Evolutionary conservation across 352 stramenopile genomes (phyloP).

Genomic region (Phytopythium kandeliae): DNA sequence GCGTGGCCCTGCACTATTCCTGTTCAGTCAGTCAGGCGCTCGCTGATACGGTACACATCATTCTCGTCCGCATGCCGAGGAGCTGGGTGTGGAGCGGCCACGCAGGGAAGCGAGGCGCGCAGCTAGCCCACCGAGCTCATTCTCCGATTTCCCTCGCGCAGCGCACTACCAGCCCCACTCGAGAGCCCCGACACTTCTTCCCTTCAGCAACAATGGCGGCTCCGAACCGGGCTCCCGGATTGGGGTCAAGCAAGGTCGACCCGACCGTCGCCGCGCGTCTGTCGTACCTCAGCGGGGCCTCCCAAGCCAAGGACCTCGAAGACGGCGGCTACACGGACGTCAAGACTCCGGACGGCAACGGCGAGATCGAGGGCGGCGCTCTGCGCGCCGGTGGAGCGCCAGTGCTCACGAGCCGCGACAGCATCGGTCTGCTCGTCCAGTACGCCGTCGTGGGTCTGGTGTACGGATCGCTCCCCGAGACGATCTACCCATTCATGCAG

Average conservation of each 20-base stretch:
- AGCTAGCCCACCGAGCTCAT: constrained; percentile 1
- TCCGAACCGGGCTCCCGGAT: constrained; percentile 13
- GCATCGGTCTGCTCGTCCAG: constrained; percentile 25
- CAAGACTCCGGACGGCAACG: constrained; percentile 21
- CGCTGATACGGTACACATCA: too few species aligned
- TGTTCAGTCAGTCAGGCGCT: too few species aligned
- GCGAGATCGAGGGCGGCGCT: constrained; percentile 29
- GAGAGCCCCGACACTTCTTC: neutral
- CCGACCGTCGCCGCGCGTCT: constrained; percentile 19
- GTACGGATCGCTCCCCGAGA: constrained; percentile 20
- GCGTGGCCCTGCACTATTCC: too few species aligned
- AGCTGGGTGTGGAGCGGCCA: too few species aligned
- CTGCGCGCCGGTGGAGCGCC: constrained; percentile 11
- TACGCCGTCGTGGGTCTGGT: constrained; percentile 26
- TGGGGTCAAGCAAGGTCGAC: constrained; percentile 21
- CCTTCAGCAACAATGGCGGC: neutral
- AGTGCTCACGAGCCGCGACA: constrained; percentile 16
- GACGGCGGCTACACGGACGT: constrained; percentile 15
- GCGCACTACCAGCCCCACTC: constrained; percentile 10
- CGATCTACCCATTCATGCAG: constrained; percentile 29
- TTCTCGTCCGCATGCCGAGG: too few species aligned
- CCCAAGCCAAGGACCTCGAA: constrained; percentile 14
- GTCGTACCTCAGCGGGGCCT: constrained; percentile 30
- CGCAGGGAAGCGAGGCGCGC: too few species aligned
- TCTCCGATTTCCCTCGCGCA: constrained; percentile 9